phyloP scores from a whole-genome alignment of 2,329 filamentous ascomycete species.

The Aureobasidium sp. region DNA sequence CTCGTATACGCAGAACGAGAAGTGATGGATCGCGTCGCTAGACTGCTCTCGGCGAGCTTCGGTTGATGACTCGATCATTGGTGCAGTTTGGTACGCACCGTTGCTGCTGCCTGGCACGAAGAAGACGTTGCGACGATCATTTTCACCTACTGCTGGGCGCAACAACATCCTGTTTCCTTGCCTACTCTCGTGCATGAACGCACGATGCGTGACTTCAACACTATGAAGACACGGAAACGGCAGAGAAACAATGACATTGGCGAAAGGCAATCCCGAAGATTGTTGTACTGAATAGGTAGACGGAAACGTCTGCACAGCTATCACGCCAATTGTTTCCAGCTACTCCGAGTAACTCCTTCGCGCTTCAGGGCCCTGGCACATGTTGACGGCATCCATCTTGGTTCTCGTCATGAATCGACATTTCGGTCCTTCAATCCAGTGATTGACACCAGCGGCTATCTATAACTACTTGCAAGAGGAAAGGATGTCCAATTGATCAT shows the following conservation, averaged over 20 bases:
- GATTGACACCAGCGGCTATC: neutral
- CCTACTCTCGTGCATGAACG: neutral
- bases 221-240: neutral
- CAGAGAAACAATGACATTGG: neutral
- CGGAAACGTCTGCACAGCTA: neutral
- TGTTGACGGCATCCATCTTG: neutral
- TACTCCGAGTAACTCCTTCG: neutral
- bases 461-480: neutral
- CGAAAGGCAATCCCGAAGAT: neutral
- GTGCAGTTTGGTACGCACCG: neutral
- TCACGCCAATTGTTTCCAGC: neutral
- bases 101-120: neutral
- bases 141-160: neutral
- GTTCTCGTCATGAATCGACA: neutral
- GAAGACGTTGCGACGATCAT: neutral
- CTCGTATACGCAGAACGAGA: neutral
- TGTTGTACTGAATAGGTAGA: neutral
- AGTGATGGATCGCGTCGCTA: neutral
- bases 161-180: neutral
- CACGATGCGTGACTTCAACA: neutral
- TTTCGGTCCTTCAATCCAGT: neutral
- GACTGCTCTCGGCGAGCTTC: neutral
- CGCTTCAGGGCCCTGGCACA: neutral
- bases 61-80: neutral
- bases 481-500: neutral